phyloP scores from a whole-genome alignment of 768 basidiomycete genomes.

The Trichaptum fuscoviolaceum region DNA sequence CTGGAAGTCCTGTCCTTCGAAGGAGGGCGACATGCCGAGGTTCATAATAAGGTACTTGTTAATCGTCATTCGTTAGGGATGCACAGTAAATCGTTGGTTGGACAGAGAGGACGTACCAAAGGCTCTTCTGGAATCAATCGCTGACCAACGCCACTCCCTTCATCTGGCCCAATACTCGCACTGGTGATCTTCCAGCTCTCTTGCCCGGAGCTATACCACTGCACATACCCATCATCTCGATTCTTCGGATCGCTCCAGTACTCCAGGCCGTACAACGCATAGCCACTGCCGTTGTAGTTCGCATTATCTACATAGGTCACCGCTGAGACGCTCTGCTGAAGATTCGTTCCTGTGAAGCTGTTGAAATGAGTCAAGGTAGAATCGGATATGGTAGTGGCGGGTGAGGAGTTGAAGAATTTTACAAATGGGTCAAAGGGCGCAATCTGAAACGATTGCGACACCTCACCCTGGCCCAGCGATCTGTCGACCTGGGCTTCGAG shows the following conservation, averaged over 20 bases:
- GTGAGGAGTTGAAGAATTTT: conserved; percentile 47
- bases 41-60: conserved; percentile 89
- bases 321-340: conserved; percentile 73
- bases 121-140: conserved; percentile 86
- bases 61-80: conserved; percentile 11
- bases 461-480: conserved; percentile 46
- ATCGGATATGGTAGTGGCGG: conserved; percentile 52
- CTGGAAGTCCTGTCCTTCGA: conserved; percentile 68
- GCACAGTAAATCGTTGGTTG: neutral
- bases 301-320: conserved; percentile 48
- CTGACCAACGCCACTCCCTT: conserved; percentile 47
- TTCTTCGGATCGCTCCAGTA: conserved; percentile 71
- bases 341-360: conserved; percentile 61
- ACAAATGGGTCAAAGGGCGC: conserved; percentile 77
- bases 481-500: conserved; percentile 76
- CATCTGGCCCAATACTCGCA: conserved; percentile 62
- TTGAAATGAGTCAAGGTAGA: conserved; percentile 49
- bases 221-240: conserved; percentile 68
- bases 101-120: conserved; percentile 54
- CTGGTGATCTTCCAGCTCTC: conserved; percentile 71
- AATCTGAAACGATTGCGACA: conserved; percentile 76
- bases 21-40: conserved; percentile 71
- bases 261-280: conserved; percentile 69
- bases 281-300: conserved; percentile 52
- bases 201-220: conserved; percentile 69